Conservation (phyloP, 768 basidiomycete genomes). For the Suillus subaureus region DNA sequence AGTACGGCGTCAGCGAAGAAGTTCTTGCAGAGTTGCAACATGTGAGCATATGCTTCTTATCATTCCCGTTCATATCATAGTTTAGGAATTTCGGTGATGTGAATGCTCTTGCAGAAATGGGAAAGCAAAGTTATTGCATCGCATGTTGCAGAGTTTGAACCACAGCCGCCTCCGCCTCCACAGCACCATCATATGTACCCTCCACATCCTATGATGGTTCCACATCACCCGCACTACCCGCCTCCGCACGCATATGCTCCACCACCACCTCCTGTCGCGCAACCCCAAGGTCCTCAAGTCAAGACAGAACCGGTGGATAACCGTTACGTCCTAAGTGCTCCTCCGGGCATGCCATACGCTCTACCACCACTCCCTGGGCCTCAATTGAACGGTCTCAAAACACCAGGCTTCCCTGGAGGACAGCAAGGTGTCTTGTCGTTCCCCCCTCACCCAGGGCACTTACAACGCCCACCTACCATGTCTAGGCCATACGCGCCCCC, state of each 20-base stretch:
- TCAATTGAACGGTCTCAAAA: constrained; percentile 55
- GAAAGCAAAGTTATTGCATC: constrained; percentile 92
- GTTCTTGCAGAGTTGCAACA: constrained; percentile 87
- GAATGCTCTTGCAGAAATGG: constrained; percentile 76
- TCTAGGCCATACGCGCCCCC: constrained; percentile 28
- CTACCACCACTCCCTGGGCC: constrained; percentile 69
- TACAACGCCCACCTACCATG: constrained; percentile 22
- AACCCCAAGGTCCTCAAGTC: constrained; percentile 47
- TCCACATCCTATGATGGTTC: constrained; percentile 63
- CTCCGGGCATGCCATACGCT: constrained; percentile 48
- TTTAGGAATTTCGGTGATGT: constrained; percentile 8
- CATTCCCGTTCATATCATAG: constrained; percentile 16
- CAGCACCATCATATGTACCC: constrained; percentile 56
- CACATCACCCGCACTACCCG: constrained; percentile 56
- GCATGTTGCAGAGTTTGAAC: constrained; percentile 92
- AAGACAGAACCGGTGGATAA: constrained; percentile 76
- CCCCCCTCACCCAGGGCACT: constrained; percentile 36
- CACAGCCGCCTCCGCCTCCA: constrained; percentile 47
- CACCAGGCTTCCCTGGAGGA: constrained; percentile 54
- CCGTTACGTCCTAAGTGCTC: constrained; percentile 61
- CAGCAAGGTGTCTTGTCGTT: constrained; percentile 64
- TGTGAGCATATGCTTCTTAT: constrained; percentile 52
- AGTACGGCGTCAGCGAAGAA: constrained; percentile 91
- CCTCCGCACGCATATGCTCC: constrained; percentile 54
- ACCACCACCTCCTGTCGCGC: constrained; percentile 31